Evolutionary conservation across 345 rosid genomes (phyloP), one percentile per base, ranked within the genome.

Genomic region (Gossypium ekmanianum): DNA sequence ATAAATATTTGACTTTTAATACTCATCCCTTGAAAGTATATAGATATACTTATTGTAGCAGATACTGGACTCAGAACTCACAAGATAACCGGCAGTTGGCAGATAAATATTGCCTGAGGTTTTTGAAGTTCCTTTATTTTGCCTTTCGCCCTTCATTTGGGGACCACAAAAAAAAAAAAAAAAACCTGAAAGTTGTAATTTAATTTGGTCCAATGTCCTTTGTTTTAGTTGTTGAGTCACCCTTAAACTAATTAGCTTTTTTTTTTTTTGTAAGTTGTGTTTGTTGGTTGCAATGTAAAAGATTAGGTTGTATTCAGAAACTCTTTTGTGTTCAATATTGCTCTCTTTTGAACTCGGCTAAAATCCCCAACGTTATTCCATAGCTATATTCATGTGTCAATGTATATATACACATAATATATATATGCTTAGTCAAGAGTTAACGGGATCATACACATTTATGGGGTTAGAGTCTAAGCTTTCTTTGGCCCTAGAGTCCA

Each of bases 21-120:
- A 67, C 45, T 69, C 73, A 27, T 41, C 74, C 72, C 72, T n/a
- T 16, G 77, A 62, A 71, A 75, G 75, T 75, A 81, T 29, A 76
- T 61, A 73, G 77, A 59, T 74, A 34, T 34, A 34, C 41, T 48
- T 57, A 57, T 59, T 22, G 27, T 61, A 67, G 81, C 78, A 43
- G 71, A 77, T 74, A 70, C 54, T 54, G 50, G 75, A 45, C 61
- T 27, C 18, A 2, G 64, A 72, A 56, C 71, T 44, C 11, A 6
- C 56, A 72, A 48, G 71, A 59, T 68, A 41, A 74, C 65, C 77
- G 47, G 80, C 74, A 27, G 18, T 63, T 78, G 61, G 78, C 69
- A 71, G 74, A 74, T 51, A 48, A 47, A 34, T 18, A 52, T 62
- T 48, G 50, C 71, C 69, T 45, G 43, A 48, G 48, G 18, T 50